phyloP scores from a whole-genome alignment of 306 rosid genomes.

The Aeschynomene evenia region DNA sequence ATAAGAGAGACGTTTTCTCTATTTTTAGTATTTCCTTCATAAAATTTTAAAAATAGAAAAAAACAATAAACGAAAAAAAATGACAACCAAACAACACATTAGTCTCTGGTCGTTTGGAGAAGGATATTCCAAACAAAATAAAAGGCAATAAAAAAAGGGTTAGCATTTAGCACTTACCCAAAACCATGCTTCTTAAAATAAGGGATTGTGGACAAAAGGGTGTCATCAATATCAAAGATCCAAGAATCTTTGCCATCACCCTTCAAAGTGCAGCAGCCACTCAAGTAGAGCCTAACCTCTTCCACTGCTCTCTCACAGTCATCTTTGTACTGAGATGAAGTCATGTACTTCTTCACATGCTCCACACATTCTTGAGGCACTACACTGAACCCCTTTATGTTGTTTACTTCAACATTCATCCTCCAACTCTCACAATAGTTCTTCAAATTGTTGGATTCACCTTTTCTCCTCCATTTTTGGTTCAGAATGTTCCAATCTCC shows the following conservation, averaged over 20 bases:
- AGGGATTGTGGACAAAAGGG: conserved; percentile 72
- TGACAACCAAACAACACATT: no score
- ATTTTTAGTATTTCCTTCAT: no score
- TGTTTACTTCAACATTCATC: conserved; percentile 56
- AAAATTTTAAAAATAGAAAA: no score
- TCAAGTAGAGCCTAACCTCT: conserved; percentile 33
- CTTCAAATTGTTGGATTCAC: conserved; percentile 37
- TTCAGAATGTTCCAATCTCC: conserved; percentile 63
- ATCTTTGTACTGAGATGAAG: conserved; percentile 31
- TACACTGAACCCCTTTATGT: conserved; percentile 40
- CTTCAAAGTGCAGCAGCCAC: conserved; percentile 39
- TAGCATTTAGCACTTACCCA: conserved; percentile 22
- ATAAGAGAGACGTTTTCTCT: no score
- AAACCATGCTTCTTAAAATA: conserved; percentile 51
- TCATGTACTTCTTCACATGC: conserved; percentile 44
- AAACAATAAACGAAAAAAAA: no score
- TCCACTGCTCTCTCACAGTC: conserved; percentile 36
- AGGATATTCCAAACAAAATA: no score
- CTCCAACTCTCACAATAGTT: conserved; percentile 82
- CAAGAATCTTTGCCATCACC: conserved; percentile 74
- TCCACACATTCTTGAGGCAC: conserved; percentile 68
- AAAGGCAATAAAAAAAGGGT: background rate
- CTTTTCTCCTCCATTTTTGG: conserved; percentile 21
- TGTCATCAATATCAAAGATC: conserved; percentile 70
- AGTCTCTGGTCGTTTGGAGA: no score